A percentile compares a stretch with the other conserved stretches of the same genome.
phyloP scores from a whole-genome alignment of 768 basidiomycete species.

The Rhodotorula babjevae region DNA sequence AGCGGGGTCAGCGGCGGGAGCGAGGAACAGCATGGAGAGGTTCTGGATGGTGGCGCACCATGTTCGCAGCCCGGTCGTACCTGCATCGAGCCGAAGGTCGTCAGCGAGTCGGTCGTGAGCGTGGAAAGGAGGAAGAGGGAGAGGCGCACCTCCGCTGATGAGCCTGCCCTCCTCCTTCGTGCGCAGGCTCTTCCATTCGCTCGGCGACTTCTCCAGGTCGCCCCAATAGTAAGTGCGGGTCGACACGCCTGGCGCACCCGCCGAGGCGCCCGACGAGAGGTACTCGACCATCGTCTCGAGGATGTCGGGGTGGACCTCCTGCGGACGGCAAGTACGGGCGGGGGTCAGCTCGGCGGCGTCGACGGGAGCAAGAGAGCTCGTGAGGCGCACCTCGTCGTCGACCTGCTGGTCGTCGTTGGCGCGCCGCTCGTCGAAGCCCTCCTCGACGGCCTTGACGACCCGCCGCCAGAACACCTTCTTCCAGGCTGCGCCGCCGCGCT shows the following conservation, averaged over 20 bases:
- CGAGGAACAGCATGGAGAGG: too few species aligned
- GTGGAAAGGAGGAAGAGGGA: too few species aligned
- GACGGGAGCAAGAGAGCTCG: neutral
- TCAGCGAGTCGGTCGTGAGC: too few species aligned
- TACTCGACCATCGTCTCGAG: constrained; percentile 26
- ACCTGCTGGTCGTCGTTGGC: neutral
- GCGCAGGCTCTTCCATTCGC: constrained; percentile 9
- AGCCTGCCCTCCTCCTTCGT: constrained; percentile 31
- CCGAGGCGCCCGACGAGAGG: constrained; percentile 5
- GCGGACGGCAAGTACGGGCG: neutral
- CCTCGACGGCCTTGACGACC: constrained; percentile 19
- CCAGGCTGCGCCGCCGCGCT: constrained; percentile 4
- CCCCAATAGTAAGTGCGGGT: constrained; percentile 33
- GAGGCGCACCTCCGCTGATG: constrained; percentile 27
- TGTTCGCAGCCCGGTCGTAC: constrained; percentile 28
- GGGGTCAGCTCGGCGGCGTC: too few species aligned
- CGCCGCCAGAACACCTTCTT: constrained; percentile 25
- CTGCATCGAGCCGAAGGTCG: neutral
- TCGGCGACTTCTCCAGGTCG: neutral
- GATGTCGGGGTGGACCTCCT: constrained; percentile 34
- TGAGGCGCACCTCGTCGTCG: constrained; percentile 28
- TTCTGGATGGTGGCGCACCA: too few species aligned
- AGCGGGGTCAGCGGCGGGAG: neutral
- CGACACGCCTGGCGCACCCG: neutral
- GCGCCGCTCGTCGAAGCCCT: constrained; percentile 12